Conservation (phyloP, 2,329 filamentous ascomycete genomes). For the Venturia carpophila region DNA sequence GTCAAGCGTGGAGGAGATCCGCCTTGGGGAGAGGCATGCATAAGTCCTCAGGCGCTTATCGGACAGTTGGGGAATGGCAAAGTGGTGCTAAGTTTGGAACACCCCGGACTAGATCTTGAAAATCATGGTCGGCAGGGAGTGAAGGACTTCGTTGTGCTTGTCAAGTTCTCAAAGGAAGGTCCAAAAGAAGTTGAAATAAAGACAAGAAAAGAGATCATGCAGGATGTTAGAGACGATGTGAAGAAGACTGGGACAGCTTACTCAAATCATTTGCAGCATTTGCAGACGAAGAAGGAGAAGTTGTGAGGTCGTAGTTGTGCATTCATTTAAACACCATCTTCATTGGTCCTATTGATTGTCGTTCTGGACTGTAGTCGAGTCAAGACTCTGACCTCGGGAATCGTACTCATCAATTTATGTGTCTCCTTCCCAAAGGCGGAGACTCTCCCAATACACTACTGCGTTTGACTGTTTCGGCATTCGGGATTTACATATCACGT, state of each 20-base stretch:
- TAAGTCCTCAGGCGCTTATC: constrained; percentile 33
- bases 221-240: not conserved
- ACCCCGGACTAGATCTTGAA: constrained; percentile 49
- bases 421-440: too few species aligned
- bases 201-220: constrained; percentile 28
- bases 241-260: constrained; percentile 15
- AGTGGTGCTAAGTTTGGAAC: constrained; percentile 45
- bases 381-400: too few species aligned
- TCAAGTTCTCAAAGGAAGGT: constrained; percentile 49
- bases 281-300: constrained; percentile 10
- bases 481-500: too few species aligned
- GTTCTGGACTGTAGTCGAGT: too few species aligned
- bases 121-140: constrained; percentile 42
- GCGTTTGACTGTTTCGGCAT: too few species aligned
- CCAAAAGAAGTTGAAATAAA: constrained; percentile 49
- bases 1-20: constrained; percentile 35
- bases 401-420: too few species aligned
- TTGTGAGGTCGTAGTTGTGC: not conserved
- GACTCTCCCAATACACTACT: too few species aligned
- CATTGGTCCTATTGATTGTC: not conserved
- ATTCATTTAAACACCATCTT: not conserved
- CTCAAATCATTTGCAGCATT: constrained; percentile 10
- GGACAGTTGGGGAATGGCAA: constrained; percentile 41
- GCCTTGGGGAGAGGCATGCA: constrained; percentile 39
- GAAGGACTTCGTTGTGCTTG: constrained; percentile 48